Evolutionary conservation across 257 asterid genomes (phyloP).

Genomic region (Jasminum sambac): DNA sequence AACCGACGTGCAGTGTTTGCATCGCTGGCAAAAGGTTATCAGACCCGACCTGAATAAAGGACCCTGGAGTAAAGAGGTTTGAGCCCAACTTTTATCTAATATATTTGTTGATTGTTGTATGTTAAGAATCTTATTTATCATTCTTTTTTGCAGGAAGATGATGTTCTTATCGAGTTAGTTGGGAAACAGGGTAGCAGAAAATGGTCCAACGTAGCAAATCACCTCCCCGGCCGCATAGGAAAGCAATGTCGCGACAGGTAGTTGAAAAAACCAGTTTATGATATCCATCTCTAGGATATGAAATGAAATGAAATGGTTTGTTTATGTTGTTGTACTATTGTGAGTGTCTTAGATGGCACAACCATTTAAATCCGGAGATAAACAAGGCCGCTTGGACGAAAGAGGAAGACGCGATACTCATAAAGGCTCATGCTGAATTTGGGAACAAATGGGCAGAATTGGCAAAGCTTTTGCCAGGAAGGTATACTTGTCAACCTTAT

Average conservation of each 20-base stretch:
- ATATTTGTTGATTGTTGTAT: neutral
- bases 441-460: constrained; percentile 66
- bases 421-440: constrained; percentile 39
- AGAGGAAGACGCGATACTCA: constrained; percentile 50
- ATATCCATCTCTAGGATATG: constrained; percentile 1
- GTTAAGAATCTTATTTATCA: neutral
- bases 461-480: constrained; percentile 51
- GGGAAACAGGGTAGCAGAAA: constrained; percentile 31
- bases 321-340: no score
- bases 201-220: constrained; percentile 52
- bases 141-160: constrained; percentile 47
- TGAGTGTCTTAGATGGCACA: constrained; percentile 42
- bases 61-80: constrained; percentile 60
- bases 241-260: constrained; percentile 73
- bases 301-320: neutral
- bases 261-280: constrained; percentile 3
- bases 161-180: constrained; percentile 40
- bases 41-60: constrained; percentile 53
- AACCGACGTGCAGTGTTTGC: constrained; percentile 58
- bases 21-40: constrained; percentile 66
- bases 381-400: constrained; percentile 50
- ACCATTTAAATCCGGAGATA: constrained; percentile 58
- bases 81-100: neutral
- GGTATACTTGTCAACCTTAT: constrained; percentile 32
- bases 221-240: constrained; percentile 56